Conservation (phyloP, 1,284 basidiomycete species). For the Trichosporon sp. region DNA sequence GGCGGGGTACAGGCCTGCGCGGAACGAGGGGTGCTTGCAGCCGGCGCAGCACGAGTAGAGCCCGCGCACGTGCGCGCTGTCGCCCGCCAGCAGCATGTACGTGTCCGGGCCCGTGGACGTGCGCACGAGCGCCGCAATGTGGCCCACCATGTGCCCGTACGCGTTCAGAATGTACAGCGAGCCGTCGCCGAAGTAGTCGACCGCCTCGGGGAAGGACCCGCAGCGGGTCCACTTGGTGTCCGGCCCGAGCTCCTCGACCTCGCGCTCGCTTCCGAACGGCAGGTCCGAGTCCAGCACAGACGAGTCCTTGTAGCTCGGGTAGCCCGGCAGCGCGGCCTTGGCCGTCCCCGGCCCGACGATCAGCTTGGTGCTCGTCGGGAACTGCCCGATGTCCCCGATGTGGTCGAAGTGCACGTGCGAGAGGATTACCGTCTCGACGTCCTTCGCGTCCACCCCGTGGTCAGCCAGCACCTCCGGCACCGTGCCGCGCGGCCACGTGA, state of each 20-base stretch:
- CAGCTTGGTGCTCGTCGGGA: conserved; percentile 17
- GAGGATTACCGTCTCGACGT: conserved; percentile 14
- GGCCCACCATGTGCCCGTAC: conserved; percentile 21
- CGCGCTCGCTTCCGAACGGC: conserved; percentile 14
- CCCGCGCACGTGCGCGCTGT: conserved; percentile 20
- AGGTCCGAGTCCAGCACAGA: conserved; percentile 16
- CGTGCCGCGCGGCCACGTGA: conserved; percentile 11
- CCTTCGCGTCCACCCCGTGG: conserved; percentile 8
- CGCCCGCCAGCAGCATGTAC: conserved; percentile 20
- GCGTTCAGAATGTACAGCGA: conserved; percentile 21
- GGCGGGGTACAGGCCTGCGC: conserved; percentile 18
- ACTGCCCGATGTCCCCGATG: conserved; percentile 21
- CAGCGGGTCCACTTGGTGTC: conserved; percentile 11
- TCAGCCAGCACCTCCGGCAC: conserved; percentile 7
- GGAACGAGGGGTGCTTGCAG: conserved; percentile 14
- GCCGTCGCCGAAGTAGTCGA: conserved; percentile 25
- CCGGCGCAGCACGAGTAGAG: conserved; percentile 21
- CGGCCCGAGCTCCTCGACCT: conserved; percentile 13
- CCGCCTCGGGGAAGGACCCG: conserved; percentile 10
- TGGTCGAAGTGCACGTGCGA: conserved; percentile 22
- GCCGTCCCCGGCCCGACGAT: conserved; percentile 13
- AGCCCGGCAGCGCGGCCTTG: conserved; percentile 16
- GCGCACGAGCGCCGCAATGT: conserved; percentile 21
- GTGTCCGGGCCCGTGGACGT: conserved; percentile 14
- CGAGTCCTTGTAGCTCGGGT: conserved; percentile 14